phyloP scores from a whole-genome alignment of 441 rosid species.

The Capsella rubella region DNA sequence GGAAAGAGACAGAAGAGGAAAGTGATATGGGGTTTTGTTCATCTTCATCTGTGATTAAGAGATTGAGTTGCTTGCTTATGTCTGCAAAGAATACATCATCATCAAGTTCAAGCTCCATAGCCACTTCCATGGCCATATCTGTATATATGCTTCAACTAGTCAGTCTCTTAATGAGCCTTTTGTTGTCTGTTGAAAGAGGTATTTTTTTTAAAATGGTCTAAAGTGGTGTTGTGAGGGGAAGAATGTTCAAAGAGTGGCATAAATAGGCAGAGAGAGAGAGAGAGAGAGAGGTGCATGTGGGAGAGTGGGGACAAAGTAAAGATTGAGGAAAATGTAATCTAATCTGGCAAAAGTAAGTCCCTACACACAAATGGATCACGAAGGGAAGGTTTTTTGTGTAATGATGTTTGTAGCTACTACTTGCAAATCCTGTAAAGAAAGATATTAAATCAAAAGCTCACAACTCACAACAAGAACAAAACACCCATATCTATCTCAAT shows the following conservation, averaged over 20 bases:
- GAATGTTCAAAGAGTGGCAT: slow-evolving; percentile 42
- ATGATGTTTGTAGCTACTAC: slow-evolving; percentile 36
- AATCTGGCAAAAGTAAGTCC: slow-evolving; percentile 42
- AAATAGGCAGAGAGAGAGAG: slow-evolving; percentile 34
- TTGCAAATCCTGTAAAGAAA: slow-evolving; percentile 31
- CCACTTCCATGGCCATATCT: slow-evolving; percentile 36
- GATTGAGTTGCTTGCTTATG: slow-evolving; percentile 86
- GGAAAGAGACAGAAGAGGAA: slow-evolving; percentile 65
- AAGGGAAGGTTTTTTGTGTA: slow-evolving; percentile 44
- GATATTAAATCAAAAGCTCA: slow-evolving; percentile 34
- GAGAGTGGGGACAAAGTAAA: slow-evolving; percentile 42
- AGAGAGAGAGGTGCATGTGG: slow-evolving; percentile 42
- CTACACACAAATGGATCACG: slow-evolving; percentile 42
- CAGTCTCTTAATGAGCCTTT: slow-evolving; percentile 20
- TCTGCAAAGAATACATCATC: slow-evolving; percentile 92
- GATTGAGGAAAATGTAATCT: slow-evolving; percentile 25
- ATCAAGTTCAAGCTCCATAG: slow-evolving; percentile 71
- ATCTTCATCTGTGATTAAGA: slow-evolving; percentile 91
- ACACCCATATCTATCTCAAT: slow-evolving; percentile 36
- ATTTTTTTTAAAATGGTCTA: not conserved
- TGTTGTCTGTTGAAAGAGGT: slow-evolving; percentile 16
- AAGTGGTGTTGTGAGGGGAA: slow-evolving; percentile 36
- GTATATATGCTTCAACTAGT: slow-evolving; percentile 3
- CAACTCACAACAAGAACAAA: slow-evolving; percentile 34
- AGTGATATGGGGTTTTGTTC: slow-evolving; percentile 56